Base-by-base conservation (phyloP, 768 basidiomycete species). In the Rhodotorula graminis region DNA sequence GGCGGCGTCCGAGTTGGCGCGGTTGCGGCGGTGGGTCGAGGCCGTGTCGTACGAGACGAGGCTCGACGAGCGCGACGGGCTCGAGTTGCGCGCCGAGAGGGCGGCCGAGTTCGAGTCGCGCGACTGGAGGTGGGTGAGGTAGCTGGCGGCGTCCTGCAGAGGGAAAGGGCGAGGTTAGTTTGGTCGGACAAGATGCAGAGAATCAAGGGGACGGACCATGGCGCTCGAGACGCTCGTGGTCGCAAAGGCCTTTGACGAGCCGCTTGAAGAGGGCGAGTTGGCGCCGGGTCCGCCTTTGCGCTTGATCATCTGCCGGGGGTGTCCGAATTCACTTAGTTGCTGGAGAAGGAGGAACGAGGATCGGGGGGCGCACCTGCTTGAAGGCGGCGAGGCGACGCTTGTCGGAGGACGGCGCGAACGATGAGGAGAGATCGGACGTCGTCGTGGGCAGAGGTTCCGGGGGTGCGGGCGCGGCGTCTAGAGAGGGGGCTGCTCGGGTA, bases 21-120 rank as follows among this genome's bases (percentile, higher is more conserved):
- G 63, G 11, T 53, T 46, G 31, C 69, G 47, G 7, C 31, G 18
- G 29, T 12, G 25, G 40, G 14, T 31, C 10, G 44, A 55, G 2
- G 64, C 55, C n/a, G 53, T n/a, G n/a, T 47, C 66, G 67, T 75
- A 75, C 47, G 70, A 71, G 60, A 75, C 44, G 67, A 75, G 73
- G 23, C 70, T 71, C 25, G 73, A 71, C 31, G 53, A 55, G 21
- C 67, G 61, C n/a, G 60, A 60, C 1, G 70, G 59, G 33, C 63
- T 68, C 58, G 31, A 57, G 33, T 9, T 18, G 18, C 44, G 44
- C 8, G 44, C 44, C 18, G 44, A 46, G 14, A 46, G 19, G 31
- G 56, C 31, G 25, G 33, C 23, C 40, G 58, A 59, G 11, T 37
- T 37, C 37, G 58, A 46, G 40, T 44, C 29, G 56, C 66, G 68